Conservation (phyloP, 1,139 yeast species). For the Geotrichum klebahnii region DNA sequence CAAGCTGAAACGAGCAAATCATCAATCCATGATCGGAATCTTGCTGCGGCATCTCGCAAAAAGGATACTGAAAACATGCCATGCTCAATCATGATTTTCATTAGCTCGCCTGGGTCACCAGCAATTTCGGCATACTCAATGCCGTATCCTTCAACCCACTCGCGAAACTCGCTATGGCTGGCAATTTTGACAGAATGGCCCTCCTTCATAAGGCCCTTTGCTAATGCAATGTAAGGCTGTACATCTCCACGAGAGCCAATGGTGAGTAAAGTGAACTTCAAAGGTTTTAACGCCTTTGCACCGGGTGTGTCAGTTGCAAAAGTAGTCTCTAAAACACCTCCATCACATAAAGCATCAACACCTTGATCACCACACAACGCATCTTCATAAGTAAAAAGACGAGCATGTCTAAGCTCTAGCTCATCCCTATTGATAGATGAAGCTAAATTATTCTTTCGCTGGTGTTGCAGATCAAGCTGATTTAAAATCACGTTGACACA, state of each 20-base stretch:
- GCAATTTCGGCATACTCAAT: constrained; percentile 72
- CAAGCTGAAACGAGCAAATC: constrained; percentile 69
- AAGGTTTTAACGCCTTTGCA: constrained; percentile 24
- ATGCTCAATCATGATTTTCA: constrained; percentile 88
- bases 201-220: constrained; percentile 67
- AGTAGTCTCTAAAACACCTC: neutral
- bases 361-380: constrained; percentile 9
- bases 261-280: constrained; percentile 62
- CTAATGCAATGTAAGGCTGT: constrained; percentile 88
- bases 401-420: constrained; percentile 25
- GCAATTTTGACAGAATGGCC: constrained; percentile 84
- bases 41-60: constrained; percentile 73
- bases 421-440: constrained; percentile 2
- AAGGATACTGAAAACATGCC: constrained; percentile 83
- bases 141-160: constrained; percentile 53
- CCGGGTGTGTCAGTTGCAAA: constrained; percentile 3
- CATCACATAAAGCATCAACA: neutral
- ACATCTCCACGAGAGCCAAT: constrained; percentile 96
- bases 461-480: constrained; percentile 47
- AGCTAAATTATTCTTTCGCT: constrained; percentile 8
- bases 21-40: constrained; percentile 75
- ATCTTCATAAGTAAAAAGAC: constrained; percentile 36
- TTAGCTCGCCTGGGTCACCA: constrained; percentile 87
- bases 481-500: constrained; percentile 54
- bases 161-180: constrained; percentile 74